These are phyloP conservation scores for Calonectria pauciramosa DNA, from an alignment of 2,329 filamentous ascomycete species.

Conservation along the genomic window DNA sequence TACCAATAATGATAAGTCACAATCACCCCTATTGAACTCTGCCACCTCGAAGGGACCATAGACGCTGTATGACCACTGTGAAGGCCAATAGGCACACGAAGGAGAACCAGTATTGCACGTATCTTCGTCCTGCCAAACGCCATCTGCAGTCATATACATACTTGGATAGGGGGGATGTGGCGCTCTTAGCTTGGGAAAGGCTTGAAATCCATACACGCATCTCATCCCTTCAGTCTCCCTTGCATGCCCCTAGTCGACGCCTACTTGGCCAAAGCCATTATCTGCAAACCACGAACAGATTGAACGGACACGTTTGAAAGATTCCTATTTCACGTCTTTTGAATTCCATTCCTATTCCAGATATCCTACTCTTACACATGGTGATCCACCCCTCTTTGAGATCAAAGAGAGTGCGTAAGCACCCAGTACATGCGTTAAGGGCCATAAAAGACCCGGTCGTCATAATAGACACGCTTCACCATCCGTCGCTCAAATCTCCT, in stretches of 20 bases:
- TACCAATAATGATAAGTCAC: neutral
- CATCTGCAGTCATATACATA: neutral
- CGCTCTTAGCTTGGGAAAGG: neutral
- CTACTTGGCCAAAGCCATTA: neutral
- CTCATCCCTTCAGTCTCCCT: neutral
- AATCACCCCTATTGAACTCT: neutral
- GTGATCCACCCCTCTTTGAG: constrained; percentile 19
- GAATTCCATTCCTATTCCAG: constrained; percentile 26
- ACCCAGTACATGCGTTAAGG: constrained; percentile 26
- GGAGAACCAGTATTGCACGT: neutral
- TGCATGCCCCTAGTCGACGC: neutral
- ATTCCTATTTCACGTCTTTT: constrained; percentile 16
- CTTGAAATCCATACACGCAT: neutral
- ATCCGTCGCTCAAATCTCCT: constrained; percentile 21
- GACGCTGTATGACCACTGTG: neutral
- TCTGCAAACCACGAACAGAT: neutral
- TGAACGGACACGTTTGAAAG: constrained; percentile 17
- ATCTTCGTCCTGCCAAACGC: neutral
- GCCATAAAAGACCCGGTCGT: constrained; percentile 31
- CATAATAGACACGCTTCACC: constrained; percentile 30
- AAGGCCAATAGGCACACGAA: neutral
- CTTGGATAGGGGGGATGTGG: neutral
- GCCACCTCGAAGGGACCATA: neutral
- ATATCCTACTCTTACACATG: constrained; percentile 25
- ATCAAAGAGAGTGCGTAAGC: constrained; percentile 9